These are phyloP conservation scores for Eleusine indica DNA, from an alignment of 176 grass and related monocot genomes.

Conservation along the genomic window DNA sequence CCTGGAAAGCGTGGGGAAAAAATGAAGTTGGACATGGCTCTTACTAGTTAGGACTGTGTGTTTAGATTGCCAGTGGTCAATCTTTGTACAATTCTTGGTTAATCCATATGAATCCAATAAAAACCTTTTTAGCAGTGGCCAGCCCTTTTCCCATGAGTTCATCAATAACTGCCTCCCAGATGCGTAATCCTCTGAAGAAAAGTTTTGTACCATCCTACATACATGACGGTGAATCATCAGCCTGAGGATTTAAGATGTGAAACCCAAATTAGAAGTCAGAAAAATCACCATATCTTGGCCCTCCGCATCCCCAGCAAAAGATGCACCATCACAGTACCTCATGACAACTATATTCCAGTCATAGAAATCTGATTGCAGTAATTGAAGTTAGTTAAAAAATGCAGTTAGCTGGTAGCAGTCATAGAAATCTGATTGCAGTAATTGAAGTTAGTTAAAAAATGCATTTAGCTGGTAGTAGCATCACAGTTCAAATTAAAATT, in stretches of 20 bases:
- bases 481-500: conserved; percentile 2
- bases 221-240: not conserved
- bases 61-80: not conserved
- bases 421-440: conserved; percentile 57
- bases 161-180: conserved; percentile 64
- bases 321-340: conserved; percentile 80
- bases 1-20: conserved; percentile 44
- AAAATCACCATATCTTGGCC: conserved; percentile 43
- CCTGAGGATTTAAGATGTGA: not conserved
- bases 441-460: not conserved
- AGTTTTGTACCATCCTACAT: conserved; percentile 63
- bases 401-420: conserved; percentile 32
- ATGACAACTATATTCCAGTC: conserved; percentile 84
- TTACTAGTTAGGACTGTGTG: not conserved
- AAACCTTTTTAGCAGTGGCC: conserved; percentile 64
- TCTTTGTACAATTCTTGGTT: not conserved
- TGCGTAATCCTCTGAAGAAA: conserved; percentile 72
- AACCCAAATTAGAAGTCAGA: not conserved
- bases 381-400: not conserved
- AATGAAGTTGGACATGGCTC: not conserved
- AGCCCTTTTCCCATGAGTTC: conserved; percentile 71
- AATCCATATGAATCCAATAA: not conserved
- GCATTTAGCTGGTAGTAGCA: not conserved
- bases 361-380: conserved; percentile 57
- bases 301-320: conserved; percentile 73